A percentile compares a stretch with the other conserved stretches of the same genome.
phyloP scores from a whole-genome alignment of 495 filamentous ascomycete genomes.

The Trichoderma orchidacearum region DNA sequence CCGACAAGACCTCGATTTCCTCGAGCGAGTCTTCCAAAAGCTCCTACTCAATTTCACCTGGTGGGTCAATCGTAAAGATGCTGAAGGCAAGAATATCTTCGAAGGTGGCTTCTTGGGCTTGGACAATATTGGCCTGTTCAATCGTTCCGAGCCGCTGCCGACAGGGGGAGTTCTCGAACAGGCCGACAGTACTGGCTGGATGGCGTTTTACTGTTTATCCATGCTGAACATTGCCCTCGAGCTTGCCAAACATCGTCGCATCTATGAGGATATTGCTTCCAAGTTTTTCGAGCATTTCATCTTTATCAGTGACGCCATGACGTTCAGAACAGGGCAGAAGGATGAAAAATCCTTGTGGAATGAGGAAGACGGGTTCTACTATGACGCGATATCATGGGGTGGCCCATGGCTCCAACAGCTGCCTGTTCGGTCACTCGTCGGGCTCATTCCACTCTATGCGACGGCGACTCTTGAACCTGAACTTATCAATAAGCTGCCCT shows the following conservation, averaged over 20 bases:
- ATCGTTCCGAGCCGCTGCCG: constrained; percentile 90
- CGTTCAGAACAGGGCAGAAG: constrained; percentile 63
- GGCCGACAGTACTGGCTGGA: constrained; percentile 96
- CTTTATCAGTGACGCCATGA: constrained; percentile 96
- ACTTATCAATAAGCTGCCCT: constrained; percentile 78
- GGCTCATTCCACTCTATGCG: constrained; percentile 84
- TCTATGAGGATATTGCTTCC: constrained; percentile 93
- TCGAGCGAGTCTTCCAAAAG: constrained; percentile 95
- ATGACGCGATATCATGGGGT: constrained; percentile 93
- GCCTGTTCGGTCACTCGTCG: constrained; percentile 81
- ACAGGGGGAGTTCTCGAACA: constrained; percentile 90
- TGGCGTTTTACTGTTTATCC: constrained; percentile 88
- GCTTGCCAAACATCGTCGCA: constrained; percentile 87
- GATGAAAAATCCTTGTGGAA: constrained; percentile 82
- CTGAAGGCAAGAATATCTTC: constrained; percentile 88
- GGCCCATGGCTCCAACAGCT: constrained; percentile 86
- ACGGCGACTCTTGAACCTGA: constrained; percentile 87
- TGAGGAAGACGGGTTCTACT: constrained; percentile 92
- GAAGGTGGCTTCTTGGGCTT: constrained; percentile 94
- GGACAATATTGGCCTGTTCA: constrained; percentile 95
- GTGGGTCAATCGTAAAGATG: constrained; percentile 97
- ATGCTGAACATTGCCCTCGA: constrained; percentile 97
- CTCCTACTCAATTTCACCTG: constrained; percentile 92
- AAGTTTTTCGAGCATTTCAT: constrained; percentile 99
- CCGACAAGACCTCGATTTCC: constrained; percentile 83